Base-by-base conservation (phyloP, 2,329 filamentous ascomycete species). In the Pleomassaria siparia region DNA sequence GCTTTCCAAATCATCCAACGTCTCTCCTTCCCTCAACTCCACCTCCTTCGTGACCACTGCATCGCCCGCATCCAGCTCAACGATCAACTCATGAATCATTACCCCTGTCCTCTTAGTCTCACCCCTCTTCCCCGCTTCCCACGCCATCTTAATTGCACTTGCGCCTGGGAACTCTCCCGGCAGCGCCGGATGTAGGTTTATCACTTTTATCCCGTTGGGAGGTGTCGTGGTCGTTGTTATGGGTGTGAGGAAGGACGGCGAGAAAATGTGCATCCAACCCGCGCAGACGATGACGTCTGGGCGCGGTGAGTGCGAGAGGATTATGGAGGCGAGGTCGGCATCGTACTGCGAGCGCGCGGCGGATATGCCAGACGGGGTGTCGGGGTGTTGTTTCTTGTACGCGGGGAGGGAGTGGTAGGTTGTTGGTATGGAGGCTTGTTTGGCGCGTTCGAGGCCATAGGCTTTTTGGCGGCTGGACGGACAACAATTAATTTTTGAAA, bases 211-310 rank as follows among this genome's bases (percentile, higher is more conserved):
- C 0, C 79, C 80, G n/a, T n/a, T n/a, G n/a, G n/a, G n/a, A n/a
- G n/a, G n/a, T n/a, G n/a, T n/a, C n/a, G n/a, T n/a, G n/a, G 5
- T 3, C 10, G 35, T 11, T 11, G 35, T 22, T 9, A 95, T 65
- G 2, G 89, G 88, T 8, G 80, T 77, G 40, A 95, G 74, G 66
- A 95, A 94, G 1, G 77, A 74, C 2, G 77, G 75, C 0, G 84
- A 85, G 40, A 95, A 80, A 47, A 95, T 86, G 67, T 94, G 86
- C 89, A 95, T 95, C 80, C 88, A 95, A 2, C 91, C 90, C 1
- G 69, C 86, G 56, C 91, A 87, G 8, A 94, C 86, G 40, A 95
- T 83, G 45, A 95, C 71, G 45, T 91, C 82, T 0, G 90, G 89
- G 1, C 50, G 51, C 0, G 62, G 62, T 13, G 53, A 86, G 80